phyloP scores from a whole-genome alignment of 306 rosid genomes.

The Abrus pulchellus region DNA sequence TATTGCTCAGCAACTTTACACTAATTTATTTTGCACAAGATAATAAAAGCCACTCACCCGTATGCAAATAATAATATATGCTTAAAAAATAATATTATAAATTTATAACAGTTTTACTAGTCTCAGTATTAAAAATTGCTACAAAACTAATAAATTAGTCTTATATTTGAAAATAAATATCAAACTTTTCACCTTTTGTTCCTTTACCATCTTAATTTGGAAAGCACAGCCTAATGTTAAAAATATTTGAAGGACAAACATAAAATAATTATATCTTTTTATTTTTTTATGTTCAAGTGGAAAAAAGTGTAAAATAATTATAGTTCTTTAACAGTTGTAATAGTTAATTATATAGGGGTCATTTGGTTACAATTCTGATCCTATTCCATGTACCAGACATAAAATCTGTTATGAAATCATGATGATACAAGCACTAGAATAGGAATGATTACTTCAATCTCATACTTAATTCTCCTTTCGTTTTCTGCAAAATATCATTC shows the following conservation, averaged over 20 bases:
- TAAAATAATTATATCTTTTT: neutral
- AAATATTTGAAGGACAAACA: conserved; percentile 5
- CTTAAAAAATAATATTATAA: conserved; percentile 20
- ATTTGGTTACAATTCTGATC: conserved; percentile 6
- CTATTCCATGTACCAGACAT: conserved; percentile 28
- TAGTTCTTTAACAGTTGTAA: neutral
- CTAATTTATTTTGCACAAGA: conserved; percentile 7
- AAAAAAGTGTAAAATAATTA: neutral
- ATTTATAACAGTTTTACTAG: neutral
- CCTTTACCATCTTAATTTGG: conserved; percentile 17
- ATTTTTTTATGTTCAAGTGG: neutral
- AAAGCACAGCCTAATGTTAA: neutral
- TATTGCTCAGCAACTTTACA: conserved; percentile 11
- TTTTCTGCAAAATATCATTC: neutral
- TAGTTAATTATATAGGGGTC: conserved; percentile 12
- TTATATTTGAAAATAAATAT: neutral
- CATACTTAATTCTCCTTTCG: neutral
- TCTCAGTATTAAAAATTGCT: conserved; percentile 12
- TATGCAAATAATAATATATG: conserved; percentile 26
- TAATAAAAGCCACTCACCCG: neutral
- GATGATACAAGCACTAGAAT: conserved; percentile 13
- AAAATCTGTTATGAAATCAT: conserved; percentile 13
- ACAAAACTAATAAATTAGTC: neutral
- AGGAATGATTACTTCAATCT: conserved; percentile 23
- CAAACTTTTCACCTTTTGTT: neutral